Evolutionary conservation across 2,329 filamentous ascomycete species (phyloP).

Genomic region (Colletotrichum echinochloae): DNA sequence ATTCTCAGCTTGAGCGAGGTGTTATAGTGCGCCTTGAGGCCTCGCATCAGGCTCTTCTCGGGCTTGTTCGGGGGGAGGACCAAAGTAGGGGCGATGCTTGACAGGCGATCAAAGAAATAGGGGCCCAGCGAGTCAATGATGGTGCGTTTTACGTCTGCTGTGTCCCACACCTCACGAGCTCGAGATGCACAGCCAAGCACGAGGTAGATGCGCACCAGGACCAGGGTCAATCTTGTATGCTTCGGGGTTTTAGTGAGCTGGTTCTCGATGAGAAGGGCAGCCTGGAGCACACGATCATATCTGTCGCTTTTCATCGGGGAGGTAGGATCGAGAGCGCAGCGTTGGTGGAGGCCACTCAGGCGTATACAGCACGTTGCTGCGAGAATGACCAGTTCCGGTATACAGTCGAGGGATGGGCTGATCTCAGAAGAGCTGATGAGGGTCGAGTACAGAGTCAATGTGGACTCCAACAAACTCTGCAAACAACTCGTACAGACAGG

Average conservation of each 20-base stretch:
- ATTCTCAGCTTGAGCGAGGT: conserved; percentile 60
- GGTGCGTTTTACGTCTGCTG: conserved; percentile 66
- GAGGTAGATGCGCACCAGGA: conserved; percentile 65
- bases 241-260: conserved; percentile 60
- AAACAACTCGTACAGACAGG: conserved; percentile 27
- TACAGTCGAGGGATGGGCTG: conserved; percentile 30
- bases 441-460: conserved; percentile 29
- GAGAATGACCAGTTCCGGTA: conserved; percentile 52
- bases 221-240: conserved; percentile 60
- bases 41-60: conserved; percentile 52
- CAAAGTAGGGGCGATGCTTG: conserved; percentile 61
- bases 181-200: conserved; percentile 62
- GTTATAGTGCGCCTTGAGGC: conserved; percentile 60
- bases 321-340: conserved; percentile 7
- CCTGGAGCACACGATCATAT: conserved; percentile 57
- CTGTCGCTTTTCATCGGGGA: conserved; percentile 9
- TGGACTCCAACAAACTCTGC: conserved; percentile 33
- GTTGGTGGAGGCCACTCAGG: conserved; percentile 38
- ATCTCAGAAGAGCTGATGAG: conserved; percentile 27
- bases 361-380: conserved; percentile 51
- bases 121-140: conserved; percentile 68
- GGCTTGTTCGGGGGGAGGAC: conserved; percentile 46
- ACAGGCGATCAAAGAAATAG: conserved; percentile 67
- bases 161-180: conserved; percentile 62
- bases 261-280: conserved; percentile 61